Evolutionary conservation across 352 stramenopile genomes (phyloP).

Genomic region (Elongisporangium prolatum): DNA sequence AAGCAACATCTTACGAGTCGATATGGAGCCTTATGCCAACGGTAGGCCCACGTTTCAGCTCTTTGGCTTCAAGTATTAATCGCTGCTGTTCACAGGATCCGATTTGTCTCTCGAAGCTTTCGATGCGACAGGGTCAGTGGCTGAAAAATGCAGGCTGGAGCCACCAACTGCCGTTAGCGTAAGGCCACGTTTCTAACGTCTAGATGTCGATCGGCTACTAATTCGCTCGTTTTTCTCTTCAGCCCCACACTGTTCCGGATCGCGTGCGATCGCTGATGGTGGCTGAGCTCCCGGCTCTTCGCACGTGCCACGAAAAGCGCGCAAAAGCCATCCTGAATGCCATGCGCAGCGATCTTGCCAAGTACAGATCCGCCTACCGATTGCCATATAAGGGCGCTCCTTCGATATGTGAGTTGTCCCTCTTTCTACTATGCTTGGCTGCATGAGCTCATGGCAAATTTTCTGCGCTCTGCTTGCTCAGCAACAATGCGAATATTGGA

Average conservation of each 20-base stretch:
- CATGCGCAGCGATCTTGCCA: background rate
- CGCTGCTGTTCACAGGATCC: background rate
- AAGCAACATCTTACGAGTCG: background rate
- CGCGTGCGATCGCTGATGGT: constrained; percentile 1
- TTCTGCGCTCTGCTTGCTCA: too few relatives aligned
- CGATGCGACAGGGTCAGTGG: background rate
- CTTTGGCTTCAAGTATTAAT: background rate
- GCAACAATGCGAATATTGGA: background rate
- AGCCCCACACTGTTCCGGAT: constrained; percentile 1
- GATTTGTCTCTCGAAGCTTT: background rate
- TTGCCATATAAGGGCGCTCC: background rate
- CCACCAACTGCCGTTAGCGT: constrained; percentile 10
- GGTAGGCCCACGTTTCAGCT: background rate
- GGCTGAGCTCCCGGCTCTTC: background rate
- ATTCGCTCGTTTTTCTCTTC: background rate
- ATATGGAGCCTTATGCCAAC: background rate
- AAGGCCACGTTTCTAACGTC: background rate
- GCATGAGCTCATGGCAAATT: background rate
- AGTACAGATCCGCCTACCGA: background rate
- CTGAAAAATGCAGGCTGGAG: background rate
- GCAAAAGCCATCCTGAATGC: background rate
- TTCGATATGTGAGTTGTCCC: background rate
- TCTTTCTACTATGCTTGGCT: background rate
- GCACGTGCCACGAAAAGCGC: background rate
- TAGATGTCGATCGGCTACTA: background rate